Conservation (phyloP, 2,329 filamentous ascomycete genomes). For the Fusarium coicis region DNA sequence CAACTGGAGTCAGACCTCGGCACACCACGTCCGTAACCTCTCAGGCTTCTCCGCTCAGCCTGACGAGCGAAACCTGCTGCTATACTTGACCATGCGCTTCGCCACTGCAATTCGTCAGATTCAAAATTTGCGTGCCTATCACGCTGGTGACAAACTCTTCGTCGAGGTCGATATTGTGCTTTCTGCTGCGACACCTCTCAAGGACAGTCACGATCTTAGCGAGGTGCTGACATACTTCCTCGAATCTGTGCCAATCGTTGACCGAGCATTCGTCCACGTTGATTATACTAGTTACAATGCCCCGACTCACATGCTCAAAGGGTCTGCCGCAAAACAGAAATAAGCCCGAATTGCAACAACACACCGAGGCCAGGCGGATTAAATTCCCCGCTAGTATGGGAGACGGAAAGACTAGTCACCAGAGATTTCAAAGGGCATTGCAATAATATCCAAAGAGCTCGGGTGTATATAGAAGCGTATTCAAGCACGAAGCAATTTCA, state of each 20-base stretch:
- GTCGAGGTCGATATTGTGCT: slow-evolving; percentile 86
- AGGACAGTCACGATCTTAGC: slow-evolving; percentile 82
- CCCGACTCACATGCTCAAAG: slow-evolving; percentile 66
- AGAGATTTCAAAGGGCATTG: not conserved
- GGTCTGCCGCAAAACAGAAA: slow-evolving; percentile 38
- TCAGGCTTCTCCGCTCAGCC: slow-evolving; percentile 82
- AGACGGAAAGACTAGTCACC: not conserved
- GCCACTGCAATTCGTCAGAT: slow-evolving; percentile 88
- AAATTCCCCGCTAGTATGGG: not conserved
- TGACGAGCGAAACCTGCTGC: slow-evolving; percentile 83
- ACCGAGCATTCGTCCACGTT: slow-evolving; percentile 75
- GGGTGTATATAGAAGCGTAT: not conserved
- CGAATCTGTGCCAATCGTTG: slow-evolving; percentile 83
- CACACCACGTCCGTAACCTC: slow-evolving; percentile 82
- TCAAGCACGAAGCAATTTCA: not conserved
- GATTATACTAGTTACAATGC: slow-evolving; percentile 72
- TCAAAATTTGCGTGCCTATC: slow-evolving; percentile 85
- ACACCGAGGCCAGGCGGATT: not conserved
- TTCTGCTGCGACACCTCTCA: slow-evolving; percentile 77
- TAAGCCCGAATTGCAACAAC: slow-evolving; percentile 10
- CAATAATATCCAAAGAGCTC: not conserved
- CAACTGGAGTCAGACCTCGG: slow-evolving; percentile 80
- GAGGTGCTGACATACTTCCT: slow-evolving; percentile 86
- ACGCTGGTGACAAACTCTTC: slow-evolving; percentile 85
- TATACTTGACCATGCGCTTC: slow-evolving; percentile 95